Evolutionary conservation across 1,139 yeast species (phyloP).

Genomic region (Pichia norvegensis): DNA sequence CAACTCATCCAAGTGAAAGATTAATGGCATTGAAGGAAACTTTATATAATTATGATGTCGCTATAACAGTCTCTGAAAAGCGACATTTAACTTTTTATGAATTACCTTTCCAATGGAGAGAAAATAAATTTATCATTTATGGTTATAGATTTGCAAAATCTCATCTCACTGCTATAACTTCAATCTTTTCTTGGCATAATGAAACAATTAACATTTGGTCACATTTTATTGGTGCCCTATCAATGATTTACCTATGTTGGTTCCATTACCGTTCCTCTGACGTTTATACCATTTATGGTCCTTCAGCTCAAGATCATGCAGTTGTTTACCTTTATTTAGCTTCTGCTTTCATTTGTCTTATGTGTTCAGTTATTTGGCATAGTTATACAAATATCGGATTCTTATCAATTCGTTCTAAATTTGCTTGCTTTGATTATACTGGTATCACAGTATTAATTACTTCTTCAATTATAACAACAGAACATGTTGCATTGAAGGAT

Average conservation of each 20-base stretch:
- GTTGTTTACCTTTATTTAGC: constrained; percentile 57
- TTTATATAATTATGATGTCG: constrained; percentile 54
- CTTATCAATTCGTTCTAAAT: constrained; percentile 54
- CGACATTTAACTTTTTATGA: constrained; percentile 74
- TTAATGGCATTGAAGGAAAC: constrained; percentile 34
- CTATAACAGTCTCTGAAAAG: constrained; percentile 46
- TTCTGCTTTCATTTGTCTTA: constrained; percentile 70
- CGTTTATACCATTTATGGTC: constrained; percentile 33
- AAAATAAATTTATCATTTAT: constrained; percentile 71
- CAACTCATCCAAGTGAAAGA: constrained; percentile 32
- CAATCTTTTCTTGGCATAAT: constrained; percentile 65
- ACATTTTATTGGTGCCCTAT: constrained; percentile 62
- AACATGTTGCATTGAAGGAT: constrained; percentile 67
- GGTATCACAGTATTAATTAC: constrained; percentile 89
- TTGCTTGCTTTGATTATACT: constrained; percentile 92
- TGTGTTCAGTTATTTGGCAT: constrained; percentile 85
- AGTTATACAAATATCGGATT: constrained; percentile 77
- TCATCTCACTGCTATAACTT: constrained; percentile 50
- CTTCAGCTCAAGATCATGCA: constrained; percentile 39
- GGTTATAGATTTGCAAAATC: constrained; percentile 80
- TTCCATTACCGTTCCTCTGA: constrained; percentile 54
- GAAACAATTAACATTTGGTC: constrained; percentile 95
- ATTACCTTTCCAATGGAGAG: constrained; percentile 88
- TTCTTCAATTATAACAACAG: constrained; percentile 82
- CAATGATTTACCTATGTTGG: constrained; percentile 49